Evolutionary conservation across 2,329 filamentous ascomycete genomes (phyloP), one percentile per base, ranked within the genome.

Genomic region (Epicoccum sorghinum): DNA sequence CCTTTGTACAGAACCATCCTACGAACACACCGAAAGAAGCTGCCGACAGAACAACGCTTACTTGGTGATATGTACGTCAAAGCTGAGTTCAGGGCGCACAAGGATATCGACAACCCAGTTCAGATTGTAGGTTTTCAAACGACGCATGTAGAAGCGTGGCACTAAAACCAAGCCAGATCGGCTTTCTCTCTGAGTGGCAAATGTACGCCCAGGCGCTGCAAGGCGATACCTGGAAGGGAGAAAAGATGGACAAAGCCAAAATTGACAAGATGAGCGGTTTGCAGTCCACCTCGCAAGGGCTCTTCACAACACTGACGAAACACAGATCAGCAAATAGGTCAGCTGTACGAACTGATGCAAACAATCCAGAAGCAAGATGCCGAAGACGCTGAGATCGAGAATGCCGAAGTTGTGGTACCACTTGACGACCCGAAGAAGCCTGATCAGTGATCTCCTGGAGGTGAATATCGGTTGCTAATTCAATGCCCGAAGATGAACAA

Each of bases 171-270:
- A 10, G n/a, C 7, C 35, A 96, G 91, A 91, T 98, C 66, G 95
- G 93, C 1, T 99, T 99, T 75, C 81, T 99, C 64, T 93, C 90
- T 0, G 93, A 98, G 75, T 99, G 93, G 93, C 95, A 99, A 75
- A 79, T 91, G 47, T 99, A 98, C 71, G 93, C 92, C 2, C 93
- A 99, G 73, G 88, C 91, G 71, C 79, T 99, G 13, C 93, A 98
- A 70, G 93, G 93, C 0, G 89, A 96, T 47, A 75, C 82, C 0
- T 98, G 95, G 95, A 82, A 84, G 55, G 93, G 89, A 1, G 90
- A 91, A 60, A 93, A 88, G 73, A 82, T 98, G 73, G 93, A 98
- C 60, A 85, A 86, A 64, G 80, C 79, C 0, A 96, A 96, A 76
- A 80, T 98, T 51, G 88, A 91, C 57, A 97, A 96, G 77, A 90